Percentiles rank a stretch among this genome's conserved stretches.
phyloP scores from a whole-genome alignment of 192 early-diverging fungal species.

The Entophlyctis luteolus region DNA sequence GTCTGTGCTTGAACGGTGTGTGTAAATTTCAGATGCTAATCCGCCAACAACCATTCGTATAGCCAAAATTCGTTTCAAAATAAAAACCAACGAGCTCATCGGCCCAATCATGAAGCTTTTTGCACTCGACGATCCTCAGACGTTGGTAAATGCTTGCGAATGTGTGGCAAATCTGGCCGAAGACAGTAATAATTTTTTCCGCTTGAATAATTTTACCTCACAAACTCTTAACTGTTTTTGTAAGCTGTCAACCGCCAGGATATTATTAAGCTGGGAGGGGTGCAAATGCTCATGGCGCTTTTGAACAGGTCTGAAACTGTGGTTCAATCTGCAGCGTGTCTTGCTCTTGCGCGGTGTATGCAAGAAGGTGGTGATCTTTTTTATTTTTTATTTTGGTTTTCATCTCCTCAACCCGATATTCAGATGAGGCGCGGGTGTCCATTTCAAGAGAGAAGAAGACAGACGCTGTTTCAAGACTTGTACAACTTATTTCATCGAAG shows the following conservation, averaged over 20 bases:
- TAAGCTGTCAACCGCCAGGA: constrained; percentile 28
- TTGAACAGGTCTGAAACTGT: constrained; percentile 26
- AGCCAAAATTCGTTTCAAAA: constrained; percentile 43
- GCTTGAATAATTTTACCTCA: background rate
- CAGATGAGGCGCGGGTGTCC: constrained; percentile 36
- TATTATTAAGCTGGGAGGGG: constrained; percentile 29
- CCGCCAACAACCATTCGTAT: background rate
- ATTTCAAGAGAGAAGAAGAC: constrained; percentile 33
- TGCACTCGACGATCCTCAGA: constrained; percentile 34
- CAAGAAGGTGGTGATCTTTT: constrained; percentile 29
- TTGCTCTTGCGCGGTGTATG: constrained; percentile 29
- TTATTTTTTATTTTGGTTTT: background rate
- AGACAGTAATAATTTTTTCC: constrained; percentile 39
- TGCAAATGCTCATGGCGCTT: background rate
- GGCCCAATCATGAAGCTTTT: constrained; percentile 37
- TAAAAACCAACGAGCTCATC: constrained; percentile 34
- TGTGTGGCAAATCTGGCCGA: constrained; percentile 50
- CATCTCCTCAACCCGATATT: background rate
- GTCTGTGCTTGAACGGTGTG: constrained; percentile 45
- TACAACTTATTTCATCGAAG: constrained; percentile 39
- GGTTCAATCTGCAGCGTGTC: constrained; percentile 20
- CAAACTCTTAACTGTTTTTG: background rate
- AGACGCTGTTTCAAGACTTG: constrained; percentile 30
- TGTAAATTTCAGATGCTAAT: background rate
- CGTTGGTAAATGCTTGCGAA: constrained; percentile 47